These are phyloP conservation scores for Nitzschia palea DNA, from an alignment of 108 stramenopile species.

Conservation along the genomic window DNA sequence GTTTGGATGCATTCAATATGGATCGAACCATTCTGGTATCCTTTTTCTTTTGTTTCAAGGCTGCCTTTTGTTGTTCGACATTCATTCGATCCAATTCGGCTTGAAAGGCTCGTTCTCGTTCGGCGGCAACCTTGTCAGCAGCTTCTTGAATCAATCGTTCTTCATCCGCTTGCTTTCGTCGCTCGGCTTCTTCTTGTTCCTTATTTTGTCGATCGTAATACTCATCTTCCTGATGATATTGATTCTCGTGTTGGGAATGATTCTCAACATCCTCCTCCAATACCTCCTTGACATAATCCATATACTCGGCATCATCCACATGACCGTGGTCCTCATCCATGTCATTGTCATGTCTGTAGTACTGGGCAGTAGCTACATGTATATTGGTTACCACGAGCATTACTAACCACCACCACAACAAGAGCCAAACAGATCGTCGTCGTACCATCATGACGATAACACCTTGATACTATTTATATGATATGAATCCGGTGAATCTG, in stretches of 20 bases:
- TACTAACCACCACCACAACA: too few relatives aligned
- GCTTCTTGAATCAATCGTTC: conserved; percentile 25
- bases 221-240: conserved; percentile 8
- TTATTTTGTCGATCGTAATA: conserved; percentile 10
- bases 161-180: conserved; percentile 10
- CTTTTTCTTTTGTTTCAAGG: conserved; percentile 47
- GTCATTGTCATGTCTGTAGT: too few relatives aligned
- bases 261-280: conserved; percentile 37
- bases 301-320: conserved; percentile 2
- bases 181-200: not conserved
- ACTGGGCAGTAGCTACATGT: too few relatives aligned
- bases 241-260: conserved; percentile 6
- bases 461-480: too few relatives aligned
- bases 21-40: conserved; percentile 61
- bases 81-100: conserved; percentile 66
- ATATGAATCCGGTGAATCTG: too few relatives aligned
- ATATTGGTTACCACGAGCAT: too few relatives aligned
- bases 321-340: too few relatives aligned
- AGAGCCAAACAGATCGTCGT: too few relatives aligned
- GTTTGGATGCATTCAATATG: conserved; percentile 46
- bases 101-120: conserved; percentile 70
- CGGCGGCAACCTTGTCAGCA: conserved; percentile 34
- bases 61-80: conserved; percentile 53
- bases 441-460: too few relatives aligned
- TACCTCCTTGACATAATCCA: conserved; percentile 39